These are phyloP conservation scores for Sabuloglossum arenarium DNA, from an alignment of 495 filamentous ascomycete genomes.

Conservation along the genomic window DNA sequence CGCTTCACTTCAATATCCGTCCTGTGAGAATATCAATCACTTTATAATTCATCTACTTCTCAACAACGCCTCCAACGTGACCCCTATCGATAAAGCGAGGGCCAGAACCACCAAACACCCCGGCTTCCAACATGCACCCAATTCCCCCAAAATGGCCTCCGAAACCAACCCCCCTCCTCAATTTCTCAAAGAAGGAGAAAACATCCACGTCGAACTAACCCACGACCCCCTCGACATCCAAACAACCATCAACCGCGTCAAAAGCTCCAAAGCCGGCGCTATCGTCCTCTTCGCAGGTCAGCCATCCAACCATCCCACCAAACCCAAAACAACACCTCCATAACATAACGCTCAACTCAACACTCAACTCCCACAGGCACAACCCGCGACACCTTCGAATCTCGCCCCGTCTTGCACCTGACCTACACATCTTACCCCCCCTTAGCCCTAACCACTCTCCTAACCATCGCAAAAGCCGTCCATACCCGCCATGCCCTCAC, in stretches of 20 bases:
- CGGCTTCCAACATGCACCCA: too few species aligned
- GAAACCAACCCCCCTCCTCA: not conserved
- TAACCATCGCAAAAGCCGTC: constrained; percentile 39
- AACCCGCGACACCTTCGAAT: constrained; percentile 65
- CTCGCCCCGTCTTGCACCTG: constrained; percentile 52
- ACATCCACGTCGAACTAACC: constrained; percentile 37
- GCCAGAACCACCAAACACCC: too few species aligned
- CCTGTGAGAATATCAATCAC: too few species aligned
- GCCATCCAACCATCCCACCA: not conserved
- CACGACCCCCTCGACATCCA: constrained; percentile 36
- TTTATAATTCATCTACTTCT: too few species aligned
- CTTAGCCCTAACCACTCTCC: constrained; percentile 55
- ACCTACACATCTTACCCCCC: constrained; percentile 66
- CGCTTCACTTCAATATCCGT: too few species aligned
- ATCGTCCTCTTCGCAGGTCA: constrained; percentile 71
- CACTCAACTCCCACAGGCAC: constrained; percentile 35
- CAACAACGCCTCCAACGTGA: too few species aligned
- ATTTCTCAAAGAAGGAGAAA: not conserved
- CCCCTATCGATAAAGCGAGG: too few species aligned
- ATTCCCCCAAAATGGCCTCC: not conserved
- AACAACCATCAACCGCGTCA: constrained; percentile 40
- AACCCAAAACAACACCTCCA: not conserved
- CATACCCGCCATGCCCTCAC: constrained; percentile 36
- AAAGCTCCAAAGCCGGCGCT: constrained; percentile 65
- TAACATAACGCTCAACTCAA: not conserved